A percentile compares a stretch with the other conserved stretches of the same genome.
These are phyloP conservation scores for Candida silvicultrix DNA, from an alignment of 805 yeast genomes.

Conservation along the genomic window DNA sequence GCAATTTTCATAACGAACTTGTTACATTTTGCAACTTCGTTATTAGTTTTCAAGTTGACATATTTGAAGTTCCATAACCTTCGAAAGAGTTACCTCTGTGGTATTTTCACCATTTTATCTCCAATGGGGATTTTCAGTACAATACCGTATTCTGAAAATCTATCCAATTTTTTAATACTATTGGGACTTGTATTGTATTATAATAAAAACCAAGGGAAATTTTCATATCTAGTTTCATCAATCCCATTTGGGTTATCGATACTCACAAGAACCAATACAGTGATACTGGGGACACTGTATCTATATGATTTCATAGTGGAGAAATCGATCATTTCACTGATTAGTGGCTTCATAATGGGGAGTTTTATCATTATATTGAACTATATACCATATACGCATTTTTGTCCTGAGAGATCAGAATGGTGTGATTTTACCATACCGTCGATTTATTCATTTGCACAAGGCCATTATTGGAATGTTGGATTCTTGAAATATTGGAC, in stretches of 20 bases:
- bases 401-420: conserved; percentile 67
- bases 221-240: conserved; percentile 13
- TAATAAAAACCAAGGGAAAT: conserved; percentile 10
- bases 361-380: conserved; percentile 39
- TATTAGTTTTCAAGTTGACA: conserved; percentile 48
- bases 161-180: conserved; percentile 56
- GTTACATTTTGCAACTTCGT: conserved; percentile 42
- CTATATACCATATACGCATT: conserved; percentile 44
- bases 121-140: conserved; percentile 80
- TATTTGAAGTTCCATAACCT: conserved; percentile 20
- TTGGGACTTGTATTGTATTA: conserved; percentile 49
- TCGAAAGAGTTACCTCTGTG: conserved; percentile 18
- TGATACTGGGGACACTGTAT: conserved; percentile 65
- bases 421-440: conserved; percentile 68
- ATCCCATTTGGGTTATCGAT: conserved; percentile 47
- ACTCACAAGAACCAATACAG: conserved; percentile 68
- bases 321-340: conserved; percentile 24
- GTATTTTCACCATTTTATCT: conserved; percentile 48
- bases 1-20: conserved; percentile 46
- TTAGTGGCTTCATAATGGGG: conserved; percentile 54
- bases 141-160: conserved; percentile 71
- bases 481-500: conserved; percentile 88
- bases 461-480: conserved; percentile 73
- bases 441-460: conserved; percentile 65
- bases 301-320: conserved; percentile 41